Percentiles rank a stretch among this genome's conserved stretches.
Evolutionary conservation across 805 yeast genomes (phyloP).

Genomic region (Vanderwaltozyma polyspora): DNA sequence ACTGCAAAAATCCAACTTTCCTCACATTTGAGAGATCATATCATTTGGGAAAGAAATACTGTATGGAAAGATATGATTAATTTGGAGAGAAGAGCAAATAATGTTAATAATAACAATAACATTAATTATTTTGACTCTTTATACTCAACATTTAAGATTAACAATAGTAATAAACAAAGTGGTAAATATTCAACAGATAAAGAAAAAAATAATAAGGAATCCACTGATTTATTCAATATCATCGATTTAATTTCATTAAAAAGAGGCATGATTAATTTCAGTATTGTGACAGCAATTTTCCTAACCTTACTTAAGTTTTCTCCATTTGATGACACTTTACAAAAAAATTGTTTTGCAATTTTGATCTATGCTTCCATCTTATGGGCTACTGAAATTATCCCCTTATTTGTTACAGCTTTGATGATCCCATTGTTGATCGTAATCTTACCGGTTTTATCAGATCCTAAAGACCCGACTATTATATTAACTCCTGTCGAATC

Average conservation of each 20-base stretch:
- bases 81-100: slow-evolving; percentile 75
- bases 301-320: slow-evolving; percentile 33
- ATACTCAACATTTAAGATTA: slow-evolving; percentile 1
- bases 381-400: slow-evolving; percentile 75
- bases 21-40: slow-evolving; percentile 70
- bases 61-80: slow-evolving; percentile 97
- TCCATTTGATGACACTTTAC: slow-evolving; percentile 51
- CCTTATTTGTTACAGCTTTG: slow-evolving; percentile 66
- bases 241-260: not conserved
- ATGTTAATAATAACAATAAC: slow-evolving; percentile 38
- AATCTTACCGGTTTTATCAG: slow-evolving; percentile 54
- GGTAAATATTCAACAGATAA: not conserved
- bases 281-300: slow-evolving; percentile 39
- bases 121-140: slow-evolving; percentile 1
- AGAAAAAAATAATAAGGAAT: not conserved
- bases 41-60: slow-evolving; percentile 94
- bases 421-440: slow-evolving; percentile 76
- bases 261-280: slow-evolving; percentile 30
- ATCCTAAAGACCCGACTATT: slow-evolving; percentile 33
- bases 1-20: slow-evolving; percentile 39
- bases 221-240: too few species aligned
- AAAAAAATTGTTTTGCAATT: slow-evolving; percentile 72
- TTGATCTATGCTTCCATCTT: slow-evolving; percentile 69
- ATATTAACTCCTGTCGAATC: slow-evolving; percentile 55
- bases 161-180: not conserved